Evolutionary conservation across 2,329 filamentous ascomycete species (phyloP).

Genomic region (Alternaria brassicicola): DNA sequence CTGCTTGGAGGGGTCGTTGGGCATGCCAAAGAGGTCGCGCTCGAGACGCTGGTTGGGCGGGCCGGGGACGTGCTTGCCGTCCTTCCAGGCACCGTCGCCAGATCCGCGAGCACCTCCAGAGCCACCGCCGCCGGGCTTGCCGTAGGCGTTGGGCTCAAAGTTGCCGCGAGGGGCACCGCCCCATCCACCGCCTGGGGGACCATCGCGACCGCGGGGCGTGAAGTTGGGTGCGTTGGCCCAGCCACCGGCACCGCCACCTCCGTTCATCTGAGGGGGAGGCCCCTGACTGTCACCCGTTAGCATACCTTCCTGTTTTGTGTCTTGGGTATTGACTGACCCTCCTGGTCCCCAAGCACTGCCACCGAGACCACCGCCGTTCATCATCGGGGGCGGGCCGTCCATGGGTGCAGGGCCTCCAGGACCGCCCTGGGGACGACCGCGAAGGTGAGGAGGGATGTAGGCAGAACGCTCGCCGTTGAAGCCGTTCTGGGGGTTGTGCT

Average conservation of each 20-base stretch:
- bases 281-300: slow-evolving; percentile 39
- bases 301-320: not conserved
- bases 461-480: slow-evolving; percentile 66
- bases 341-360: slow-evolving; percentile 65
- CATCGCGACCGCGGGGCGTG: slow-evolving; percentile 55
- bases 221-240: slow-evolving; percentile 66
- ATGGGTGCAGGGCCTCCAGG: slow-evolving; percentile 49
- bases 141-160: slow-evolving; percentile 70
- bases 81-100: slow-evolving; percentile 94
- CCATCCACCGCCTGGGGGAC: slow-evolving; percentile 46
- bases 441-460: slow-evolving; percentile 87
- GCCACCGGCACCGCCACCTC: slow-evolving; percentile 66
- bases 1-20: slow-evolving; percentile 92
- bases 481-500: slow-evolving; percentile 60
- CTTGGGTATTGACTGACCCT: slow-evolving; percentile 29
- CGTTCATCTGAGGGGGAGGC: slow-evolving; percentile 52
- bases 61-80: slow-evolving; percentile 94
- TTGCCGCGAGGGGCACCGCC: slow-evolving; percentile 50
- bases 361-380: slow-evolving; percentile 64
- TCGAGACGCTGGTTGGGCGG: slow-evolving; percentile 87
- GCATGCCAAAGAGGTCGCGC: slow-evolving; percentile 90
- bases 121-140: slow-evolving; percentile 59
- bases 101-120: slow-evolving; percentile 72
- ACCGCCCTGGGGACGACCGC: slow-evolving; percentile 51
- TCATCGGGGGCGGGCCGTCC: slow-evolving; percentile 49